Conservation (phyloP, 495 filamentous ascomycete genomes). For the Paragyromitra xinjiangensis region DNA sequence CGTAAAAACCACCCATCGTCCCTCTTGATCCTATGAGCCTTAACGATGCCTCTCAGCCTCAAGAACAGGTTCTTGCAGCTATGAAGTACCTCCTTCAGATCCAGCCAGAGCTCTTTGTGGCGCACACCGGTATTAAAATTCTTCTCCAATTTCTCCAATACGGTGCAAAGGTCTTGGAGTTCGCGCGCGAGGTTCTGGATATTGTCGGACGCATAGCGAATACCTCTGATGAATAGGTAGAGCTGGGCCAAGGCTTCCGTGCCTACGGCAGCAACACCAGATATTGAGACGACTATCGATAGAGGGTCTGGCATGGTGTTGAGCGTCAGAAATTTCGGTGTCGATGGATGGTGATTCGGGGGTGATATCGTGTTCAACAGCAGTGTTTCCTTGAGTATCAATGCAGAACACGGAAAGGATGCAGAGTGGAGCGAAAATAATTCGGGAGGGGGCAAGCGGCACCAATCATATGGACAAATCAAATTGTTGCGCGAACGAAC, state of each 20-base stretch:
- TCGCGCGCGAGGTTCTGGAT: conserved; percentile 3
- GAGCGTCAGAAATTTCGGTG: conserved; percentile 5
- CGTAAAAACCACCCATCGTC: neutral
- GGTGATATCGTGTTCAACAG: conserved; percentile 5
- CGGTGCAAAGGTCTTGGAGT: neutral
- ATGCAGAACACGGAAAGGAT: conserved; percentile 15
- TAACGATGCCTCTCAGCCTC: neutral
- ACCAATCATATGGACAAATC: conserved; percentile 1
- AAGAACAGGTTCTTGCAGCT: conserved; percentile 8
- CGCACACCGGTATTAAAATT: conserved; percentile 1
- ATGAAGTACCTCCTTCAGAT: neutral
- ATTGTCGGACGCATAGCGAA: conserved; percentile 2
- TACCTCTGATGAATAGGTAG: neutral
- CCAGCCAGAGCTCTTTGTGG: neutral
- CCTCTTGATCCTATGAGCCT: neutral
- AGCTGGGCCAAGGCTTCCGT: neutral
- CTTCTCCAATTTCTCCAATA: conserved; percentile 2
- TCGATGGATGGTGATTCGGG: conserved; percentile 6
- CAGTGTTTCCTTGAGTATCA: neutral
- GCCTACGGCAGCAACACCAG: neutral
- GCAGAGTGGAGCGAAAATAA: conserved; percentile 4
- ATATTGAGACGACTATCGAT: neutral
- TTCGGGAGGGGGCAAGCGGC: neutral
- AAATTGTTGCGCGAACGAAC: neutral
- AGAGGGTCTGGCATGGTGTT: conserved; percentile 18